phyloP scores from a whole-genome alignment of 148 eudicot genomes.

The Polygonum aviculare region DNA sequence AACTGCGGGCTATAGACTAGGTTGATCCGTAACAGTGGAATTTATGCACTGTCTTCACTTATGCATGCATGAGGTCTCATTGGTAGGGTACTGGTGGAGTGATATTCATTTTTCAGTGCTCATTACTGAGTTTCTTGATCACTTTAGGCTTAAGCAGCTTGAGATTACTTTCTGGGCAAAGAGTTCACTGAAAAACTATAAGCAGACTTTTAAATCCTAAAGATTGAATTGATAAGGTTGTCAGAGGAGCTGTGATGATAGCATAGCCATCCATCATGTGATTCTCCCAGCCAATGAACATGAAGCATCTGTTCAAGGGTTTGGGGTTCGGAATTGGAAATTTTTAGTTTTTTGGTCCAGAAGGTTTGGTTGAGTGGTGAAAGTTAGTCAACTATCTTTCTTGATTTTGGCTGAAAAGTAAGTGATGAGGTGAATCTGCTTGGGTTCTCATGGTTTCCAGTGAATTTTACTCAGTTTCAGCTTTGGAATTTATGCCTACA shows the following conservation, averaged over 20 bases:
- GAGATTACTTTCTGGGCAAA: neutral
- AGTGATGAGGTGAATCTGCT: neutral
- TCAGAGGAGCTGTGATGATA: neutral
- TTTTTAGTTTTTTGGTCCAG: neutral
- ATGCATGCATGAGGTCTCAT: neutral
- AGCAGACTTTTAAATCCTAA: neutral
- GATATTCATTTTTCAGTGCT: neutral
- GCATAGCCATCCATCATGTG: neutral
- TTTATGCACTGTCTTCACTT: neutral
- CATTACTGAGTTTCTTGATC: neutral
- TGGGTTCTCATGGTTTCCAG: neutral
- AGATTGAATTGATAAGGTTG: neutral
- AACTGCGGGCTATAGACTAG: neutral
- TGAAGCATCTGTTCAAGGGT: neutral
- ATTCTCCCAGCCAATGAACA: neutral
- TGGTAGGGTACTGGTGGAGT: neutral
- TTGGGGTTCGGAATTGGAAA: neutral
- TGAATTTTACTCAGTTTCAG: neutral
- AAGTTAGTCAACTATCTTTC: neutral
- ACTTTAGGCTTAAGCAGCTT: neutral
- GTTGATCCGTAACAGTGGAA: neutral
- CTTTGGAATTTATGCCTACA: neutral
- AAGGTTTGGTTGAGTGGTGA: neutral
- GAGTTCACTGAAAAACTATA: neutral
- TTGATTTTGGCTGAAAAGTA: neutral